Base-by-base conservation (phyloP, 257 asterid genomes). In the Lycium barbarum region DNA sequence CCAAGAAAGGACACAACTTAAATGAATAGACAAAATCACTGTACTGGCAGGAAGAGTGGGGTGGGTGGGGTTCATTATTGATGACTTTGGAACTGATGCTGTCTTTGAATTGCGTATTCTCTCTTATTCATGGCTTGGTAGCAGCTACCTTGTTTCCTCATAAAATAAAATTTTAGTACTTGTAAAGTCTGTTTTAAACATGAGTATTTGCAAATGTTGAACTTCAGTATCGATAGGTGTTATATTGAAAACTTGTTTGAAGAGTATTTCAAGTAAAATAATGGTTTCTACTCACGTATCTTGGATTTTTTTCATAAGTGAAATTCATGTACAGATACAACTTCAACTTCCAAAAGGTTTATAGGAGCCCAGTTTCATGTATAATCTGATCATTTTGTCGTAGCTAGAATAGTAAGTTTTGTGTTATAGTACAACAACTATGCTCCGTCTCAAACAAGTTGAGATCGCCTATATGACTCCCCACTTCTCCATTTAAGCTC, bases 51-150 rank as follows among this genome's bases (percentile, higher is more conserved):
- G 49, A 26, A 7, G 26, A 13, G 82, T 13, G 47, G 82, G 61
- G 82, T 14, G 15, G 82, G 82, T 53, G 65, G n/a, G 82, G 33
- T 78, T 53, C 65, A 53, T 78, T 78, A 78, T 78, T 26, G 82
- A 78, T 49, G 47, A 51, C 82, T 53, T 78, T 78, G 82, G 47
- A 53, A 53, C 61, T 78, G 82, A 53, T 78, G 82, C 26, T 78
- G 49, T 78, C 49, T 53, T 78, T 78, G 65, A 78, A 53, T 7
- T 78, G 65, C 26, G 82, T 53, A 3, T 22, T 51, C 45, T 76
- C 76, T 67, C 63, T 53, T 53, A 76, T 76, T 76, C 82, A 76
- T 22, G 82, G 63, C 15, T 3, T 51, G 65, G 14, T 47, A 76
- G 45, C 65, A 76, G 45, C 63, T 26, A 40, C 45, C 45, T 40